Conservation (phyloP, 2,329 filamentous ascomycete species). For the Ceratocystis cubensis region DNA sequence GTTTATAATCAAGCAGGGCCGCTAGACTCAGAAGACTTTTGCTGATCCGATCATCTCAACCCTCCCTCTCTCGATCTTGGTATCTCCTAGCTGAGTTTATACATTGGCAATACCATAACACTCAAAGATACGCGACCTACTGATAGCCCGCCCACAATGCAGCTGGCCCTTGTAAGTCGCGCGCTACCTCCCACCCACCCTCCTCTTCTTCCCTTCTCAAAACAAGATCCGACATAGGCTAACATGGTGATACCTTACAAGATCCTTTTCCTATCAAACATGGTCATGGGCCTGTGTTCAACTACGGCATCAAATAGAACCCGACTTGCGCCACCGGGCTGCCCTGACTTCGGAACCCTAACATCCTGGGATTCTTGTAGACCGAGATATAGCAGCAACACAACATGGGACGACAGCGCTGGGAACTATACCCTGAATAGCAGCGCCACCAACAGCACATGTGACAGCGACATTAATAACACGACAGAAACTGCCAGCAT, state of each 20-base stretch:
- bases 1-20: slow-evolving; percentile 5
- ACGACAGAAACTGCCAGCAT: neutral
- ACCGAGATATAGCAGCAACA: neutral
- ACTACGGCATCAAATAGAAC: neutral
- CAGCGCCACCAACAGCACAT: neutral
- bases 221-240: neutral
- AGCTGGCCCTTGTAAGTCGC: neutral
- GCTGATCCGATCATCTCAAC: neutral
- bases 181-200: neutral
- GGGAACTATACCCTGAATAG: neutral
- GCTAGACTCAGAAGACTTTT: neutral
- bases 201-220: neutral
- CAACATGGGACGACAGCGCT: neutral
- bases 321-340: neutral
- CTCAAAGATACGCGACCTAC: neutral
- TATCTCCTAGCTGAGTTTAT: neutral
- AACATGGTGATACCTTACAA: neutral
- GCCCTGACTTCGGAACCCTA: neutral
- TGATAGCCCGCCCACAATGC: neutral
- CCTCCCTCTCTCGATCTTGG: neutral
- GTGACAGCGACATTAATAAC: neutral
- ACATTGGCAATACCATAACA: neutral
- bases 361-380: neutral
- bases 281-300: neutral
- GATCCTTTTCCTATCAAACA: neutral